Conservation (phyloP, 495 filamentous ascomycete genomes). For the Rhypophila decipiens region DNA sequence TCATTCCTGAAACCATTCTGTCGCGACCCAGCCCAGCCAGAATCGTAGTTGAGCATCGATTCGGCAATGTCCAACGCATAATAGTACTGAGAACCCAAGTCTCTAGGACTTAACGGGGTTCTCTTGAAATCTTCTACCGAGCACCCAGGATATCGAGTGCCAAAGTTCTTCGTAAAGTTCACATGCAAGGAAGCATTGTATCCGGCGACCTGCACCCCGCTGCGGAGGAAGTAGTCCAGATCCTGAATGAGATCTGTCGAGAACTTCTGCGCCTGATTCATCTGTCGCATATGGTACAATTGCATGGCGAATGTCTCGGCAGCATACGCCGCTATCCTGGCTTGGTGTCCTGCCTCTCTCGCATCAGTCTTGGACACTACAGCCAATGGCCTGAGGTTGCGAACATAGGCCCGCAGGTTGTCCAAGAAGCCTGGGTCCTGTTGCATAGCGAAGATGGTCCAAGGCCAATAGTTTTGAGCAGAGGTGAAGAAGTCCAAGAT, state of each 20-base stretch:
- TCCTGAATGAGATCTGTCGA: conserved; percentile 63
- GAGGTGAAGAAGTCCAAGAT: conserved; percentile 80
- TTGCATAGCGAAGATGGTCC: conserved; percentile 72
- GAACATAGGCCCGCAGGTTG: conserved; percentile 61
- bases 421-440: conserved; percentile 67
- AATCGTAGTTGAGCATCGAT: conserved; percentile 66
- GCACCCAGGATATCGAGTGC: conserved; percentile 63
- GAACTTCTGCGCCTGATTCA: conserved; percentile 54
- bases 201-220: conserved; percentile 63
- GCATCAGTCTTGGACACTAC: conserved; percentile 36
- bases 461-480: conserved; percentile 87
- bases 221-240: conserved; percentile 67
- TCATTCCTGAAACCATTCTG: conserved; percentile 71
- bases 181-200: conserved; percentile 84
- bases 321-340: conserved; percentile 70
- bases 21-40: conserved; percentile 62
- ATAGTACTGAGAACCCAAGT: conserved; percentile 68
- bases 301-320: conserved; percentile 90
- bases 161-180: conserved; percentile 80
- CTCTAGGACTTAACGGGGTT: conserved; percentile 53
- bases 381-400: conserved; percentile 49
- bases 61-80: conserved; percentile 72
- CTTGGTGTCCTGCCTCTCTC: conserved; percentile 50
- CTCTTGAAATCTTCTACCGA: conserved; percentile 69
- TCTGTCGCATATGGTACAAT: conserved; percentile 71